A percentile compares a stretch with the other conserved stretches of the same genome.
Conservation (phyloP, 2,329 filamentous ascomycete species). For the Aulographum hederae region DNA sequence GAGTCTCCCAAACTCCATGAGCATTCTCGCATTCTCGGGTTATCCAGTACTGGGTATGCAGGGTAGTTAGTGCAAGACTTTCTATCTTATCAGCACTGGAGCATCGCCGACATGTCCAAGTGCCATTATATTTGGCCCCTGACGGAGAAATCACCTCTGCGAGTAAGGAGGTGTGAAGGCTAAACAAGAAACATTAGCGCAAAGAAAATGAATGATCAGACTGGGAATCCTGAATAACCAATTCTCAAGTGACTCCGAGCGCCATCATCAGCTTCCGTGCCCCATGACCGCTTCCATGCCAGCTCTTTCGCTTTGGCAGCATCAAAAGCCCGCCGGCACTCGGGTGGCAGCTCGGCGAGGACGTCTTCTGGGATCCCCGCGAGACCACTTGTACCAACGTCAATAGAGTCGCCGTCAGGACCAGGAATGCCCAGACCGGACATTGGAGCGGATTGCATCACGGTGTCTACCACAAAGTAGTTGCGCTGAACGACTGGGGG, state of each 20-base stretch:
- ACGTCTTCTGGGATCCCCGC: constrained; percentile 47
- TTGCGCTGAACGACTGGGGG: constrained; percentile 40
- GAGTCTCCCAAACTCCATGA: too few species aligned
- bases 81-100: too few species aligned
- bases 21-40: too few species aligned
- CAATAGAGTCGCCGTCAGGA: constrained; percentile 31
- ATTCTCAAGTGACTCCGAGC: constrained; percentile 26
- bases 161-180: too few species aligned
- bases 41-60: too few species aligned
- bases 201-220: too few species aligned
- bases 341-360: constrained; percentile 43
- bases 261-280: constrained; percentile 42
- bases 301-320: constrained; percentile 44
- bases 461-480: constrained; percentile 43
- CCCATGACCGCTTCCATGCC: constrained; percentile 60
- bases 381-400: constrained; percentile 36
- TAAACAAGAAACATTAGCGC: too few species aligned
- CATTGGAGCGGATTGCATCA: constrained; percentile 38
- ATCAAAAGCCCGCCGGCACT: constrained; percentile 58
- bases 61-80: too few species aligned
- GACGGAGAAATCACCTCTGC: too few species aligned
- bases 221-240: constrained; percentile 29
- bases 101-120: too few species aligned
- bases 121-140: too few species aligned
- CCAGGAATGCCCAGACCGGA: constrained; percentile 42